These are phyloP conservation scores for Physcomitrium patens DNA, from an alignment of 225 moss, liverwort and hornwort genomes.

Conservation along the genomic window DNA sequence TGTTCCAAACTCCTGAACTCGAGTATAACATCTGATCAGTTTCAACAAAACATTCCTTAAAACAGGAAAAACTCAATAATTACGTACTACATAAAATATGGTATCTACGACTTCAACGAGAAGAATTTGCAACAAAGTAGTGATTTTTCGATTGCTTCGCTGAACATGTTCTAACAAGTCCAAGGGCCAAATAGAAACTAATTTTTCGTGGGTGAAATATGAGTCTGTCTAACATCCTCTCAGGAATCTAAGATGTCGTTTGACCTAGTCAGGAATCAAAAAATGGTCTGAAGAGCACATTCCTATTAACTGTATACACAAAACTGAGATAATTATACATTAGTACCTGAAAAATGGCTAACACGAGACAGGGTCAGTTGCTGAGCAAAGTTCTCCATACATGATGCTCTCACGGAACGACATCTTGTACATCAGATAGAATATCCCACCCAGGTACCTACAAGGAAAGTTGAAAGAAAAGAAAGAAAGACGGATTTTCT, in stretches of 20 bases:
- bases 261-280: background rate
- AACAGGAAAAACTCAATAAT: background rate
- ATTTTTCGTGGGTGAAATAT: background rate
- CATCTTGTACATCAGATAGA: conserved; percentile 89
- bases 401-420: conserved; percentile 92
- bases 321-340: conserved; percentile 15
- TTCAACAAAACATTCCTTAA: too few relatives aligned
- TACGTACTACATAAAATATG: background rate
- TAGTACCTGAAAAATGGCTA: conserved; percentile 91
- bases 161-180: background rate
- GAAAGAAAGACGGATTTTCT: conserved; percentile 20
- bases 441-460: conserved; percentile 87
- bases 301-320: background rate
- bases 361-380: conserved; percentile 99
- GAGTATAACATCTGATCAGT: conserved; percentile 18
- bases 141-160: background rate
- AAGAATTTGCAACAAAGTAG: background rate
- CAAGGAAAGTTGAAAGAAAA: conserved; percentile 24
- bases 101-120: conserved; percentile 13
- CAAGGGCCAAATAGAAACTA: conserved; percentile 1
- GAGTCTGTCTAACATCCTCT: too few relatives aligned
- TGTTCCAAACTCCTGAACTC: conserved; percentile 81
- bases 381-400: conserved; percentile 94
- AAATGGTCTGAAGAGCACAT: conserved; percentile 19
- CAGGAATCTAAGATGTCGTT: too few relatives aligned